A percentile compares a stretch with the other conserved stretches of the same genome.
Conservation (phyloP, 129 eudicot genomes). For the Calendula officinalis region DNA sequence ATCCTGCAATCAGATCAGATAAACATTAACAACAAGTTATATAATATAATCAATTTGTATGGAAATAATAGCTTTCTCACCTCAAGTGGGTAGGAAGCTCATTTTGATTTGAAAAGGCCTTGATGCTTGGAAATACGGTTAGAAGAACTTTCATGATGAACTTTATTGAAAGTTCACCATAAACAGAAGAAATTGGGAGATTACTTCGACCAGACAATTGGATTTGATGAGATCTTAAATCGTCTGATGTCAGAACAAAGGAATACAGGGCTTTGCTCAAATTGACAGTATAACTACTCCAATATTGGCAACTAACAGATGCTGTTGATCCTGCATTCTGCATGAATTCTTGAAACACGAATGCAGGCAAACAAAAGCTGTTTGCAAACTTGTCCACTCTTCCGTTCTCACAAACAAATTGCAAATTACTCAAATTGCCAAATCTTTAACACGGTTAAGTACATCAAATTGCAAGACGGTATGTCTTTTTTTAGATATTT, state of each 20-base stretch:
- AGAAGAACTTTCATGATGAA: slow-evolving; percentile 92
- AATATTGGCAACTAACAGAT: slow-evolving; percentile 40
- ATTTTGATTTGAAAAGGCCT: slow-evolving; percentile 73
- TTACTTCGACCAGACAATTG: slow-evolving; percentile 51
- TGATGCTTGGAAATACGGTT: slow-evolving; percentile 85
- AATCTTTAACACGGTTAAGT: slow-evolving; percentile 74
- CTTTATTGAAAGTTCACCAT: slow-evolving; percentile 77
- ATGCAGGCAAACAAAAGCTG: slow-evolving; percentile 90
- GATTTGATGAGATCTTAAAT: slow-evolving; percentile 36
- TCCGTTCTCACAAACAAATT: slow-evolving; percentile 88
- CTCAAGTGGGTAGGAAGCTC: slow-evolving; percentile 85
- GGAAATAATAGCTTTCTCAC: slow-evolving; percentile 32
- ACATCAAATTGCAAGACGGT: slow-evolving; percentile 26
- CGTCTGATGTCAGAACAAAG: slow-evolving; percentile 68
- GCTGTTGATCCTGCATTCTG: slow-evolving; percentile 33
- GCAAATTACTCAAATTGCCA: slow-evolving; percentile 92
- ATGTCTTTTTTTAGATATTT: neutral
- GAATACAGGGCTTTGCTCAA: slow-evolving; percentile 62
- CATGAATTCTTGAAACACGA: slow-evolving; percentile 74
- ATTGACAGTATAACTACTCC: slow-evolving; percentile 76
- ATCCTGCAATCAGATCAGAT: slow-evolving; percentile 45
- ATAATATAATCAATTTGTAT: too few relatives aligned
- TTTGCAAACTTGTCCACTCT: slow-evolving; percentile 96
- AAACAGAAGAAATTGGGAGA: slow-evolving; percentile 57
- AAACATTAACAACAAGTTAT: neutral